These are phyloP conservation scores for Corymbia maculata DNA, from an alignment of 345 rosid genomes.

Conservation along the genomic window DNA sequence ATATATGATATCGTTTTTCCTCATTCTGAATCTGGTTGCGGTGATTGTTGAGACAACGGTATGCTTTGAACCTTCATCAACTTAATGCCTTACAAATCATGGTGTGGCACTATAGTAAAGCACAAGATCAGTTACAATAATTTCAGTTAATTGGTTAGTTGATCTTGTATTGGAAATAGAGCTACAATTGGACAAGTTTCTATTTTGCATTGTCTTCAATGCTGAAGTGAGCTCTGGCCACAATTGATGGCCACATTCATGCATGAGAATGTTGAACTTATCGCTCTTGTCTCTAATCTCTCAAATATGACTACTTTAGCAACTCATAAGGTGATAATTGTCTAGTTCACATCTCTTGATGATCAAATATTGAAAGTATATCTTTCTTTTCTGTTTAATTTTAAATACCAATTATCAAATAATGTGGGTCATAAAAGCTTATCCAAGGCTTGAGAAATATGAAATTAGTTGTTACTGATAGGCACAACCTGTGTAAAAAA, in stretches of 20 bases:
- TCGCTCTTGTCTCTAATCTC: not conserved
- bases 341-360: not conserved
- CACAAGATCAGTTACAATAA: not conserved
- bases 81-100: not conserved
- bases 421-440: not conserved
- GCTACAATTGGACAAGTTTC: not conserved
- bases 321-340: not conserved
- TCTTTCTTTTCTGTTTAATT: not conserved
- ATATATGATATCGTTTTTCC: conserved; percentile 63
- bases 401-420: not conserved
- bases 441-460: not conserved
- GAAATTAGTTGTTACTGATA: not conserved
- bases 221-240: not conserved
- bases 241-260: not conserved
- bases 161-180: not conserved
- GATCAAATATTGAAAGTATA: not conserved
- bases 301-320: not conserved
- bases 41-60: conserved; percentile 95
- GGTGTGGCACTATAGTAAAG: not conserved
- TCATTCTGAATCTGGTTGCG: conserved; percentile 66
- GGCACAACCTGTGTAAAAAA: not conserved
- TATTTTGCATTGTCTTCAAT: not conserved
- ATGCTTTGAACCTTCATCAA: conserved; percentile 4
- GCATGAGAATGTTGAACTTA: not conserved
- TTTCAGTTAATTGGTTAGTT: not conserved